A percentile compares a stretch with the other conserved stretches of the same genome.
phyloP scores from a whole-genome alignment of 441 rosid species.

The Metrosideros polymorpha region DNA sequence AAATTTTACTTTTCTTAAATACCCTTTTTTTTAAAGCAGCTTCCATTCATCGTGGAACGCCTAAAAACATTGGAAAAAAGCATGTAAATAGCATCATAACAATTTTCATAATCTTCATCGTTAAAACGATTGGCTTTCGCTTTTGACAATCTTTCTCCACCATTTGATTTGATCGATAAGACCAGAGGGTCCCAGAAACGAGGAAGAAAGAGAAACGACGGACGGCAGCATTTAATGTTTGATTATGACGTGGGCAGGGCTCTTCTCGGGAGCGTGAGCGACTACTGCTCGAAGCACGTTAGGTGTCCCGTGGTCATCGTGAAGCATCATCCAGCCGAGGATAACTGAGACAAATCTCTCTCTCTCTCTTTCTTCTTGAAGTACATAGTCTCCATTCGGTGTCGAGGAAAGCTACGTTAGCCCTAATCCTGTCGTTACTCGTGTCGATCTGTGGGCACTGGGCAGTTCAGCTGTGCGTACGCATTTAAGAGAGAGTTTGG shows the following conservation, averaged over 20 bases:
- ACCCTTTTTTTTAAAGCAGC: no score
- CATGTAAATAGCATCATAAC: no score
- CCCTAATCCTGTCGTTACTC: no score
- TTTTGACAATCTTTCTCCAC: neutral
- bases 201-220: neutral
- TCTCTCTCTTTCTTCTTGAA: neutral
- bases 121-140: no score
- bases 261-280: slow-evolving; percentile 72
- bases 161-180: neutral
- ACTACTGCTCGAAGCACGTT: slow-evolving; percentile 59
- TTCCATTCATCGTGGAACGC: no score
- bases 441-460: neutral
- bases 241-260: slow-evolving; percentile 23
- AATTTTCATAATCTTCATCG: no score
- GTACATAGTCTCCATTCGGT: neutral
- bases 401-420: neutral
- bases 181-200: neutral
- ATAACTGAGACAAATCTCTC: neutral
- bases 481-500: neutral
- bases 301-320: slow-evolving; percentile 72
- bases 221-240: no score
- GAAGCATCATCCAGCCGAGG: slow-evolving; percentile 24
- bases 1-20: no score
- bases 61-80: no score
- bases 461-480: neutral